Evolutionary conservation across 2,329 filamentous ascomycete species (phyloP), one percentile per base, ranked within the genome.

Genomic region (Trichoderma oligosporum): DNA sequence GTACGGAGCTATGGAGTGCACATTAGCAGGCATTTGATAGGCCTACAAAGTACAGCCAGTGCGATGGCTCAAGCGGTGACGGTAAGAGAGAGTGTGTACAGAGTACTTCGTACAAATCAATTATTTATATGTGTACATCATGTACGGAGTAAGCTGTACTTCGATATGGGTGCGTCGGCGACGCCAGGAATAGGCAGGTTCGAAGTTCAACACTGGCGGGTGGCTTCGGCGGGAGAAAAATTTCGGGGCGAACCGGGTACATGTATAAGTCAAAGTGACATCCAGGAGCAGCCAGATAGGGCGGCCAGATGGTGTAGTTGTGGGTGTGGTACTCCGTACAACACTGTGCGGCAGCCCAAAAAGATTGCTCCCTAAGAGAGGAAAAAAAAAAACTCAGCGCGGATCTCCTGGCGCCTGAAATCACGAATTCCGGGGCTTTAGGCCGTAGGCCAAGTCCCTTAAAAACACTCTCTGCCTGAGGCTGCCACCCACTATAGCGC

Each of bases 201-300:
- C 12, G 41, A 46, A n/a, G 18, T 49, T 46, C 22, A n/a, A 16
- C 52, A 27, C 41, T 41, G 57, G 27, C 57, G 36, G 52, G 51
- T 56, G 51, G 52, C 51, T 63, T 64, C 67, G 67, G 67, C 64
- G 65, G 61, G 63, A 67, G 65, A 64, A 62, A 66, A 63, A 62
- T 16, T 62, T 71, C 69, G 69, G 69, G 66, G 65, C 64, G 69
- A 71, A 71, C 68, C 69, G 69, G 52, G 52, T 46, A 35, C 41
- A 36, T 25, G 52, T 38, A 8, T 41, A 24, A 52, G 31, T 35
- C 48, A 39, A n/a, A 11, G 47, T 51, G 35, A 51, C 35, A 52
- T 52, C 24, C 22, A 52, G 25, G 3, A 41, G 38, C 20, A 11
- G 7, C 31, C 27, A 41, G 29, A 52, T 35, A 52, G 48, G 44